Percentiles rank a stretch among this genome's conserved stretches.
These are phyloP conservation scores for Raffaelea arxii DNA, from an alignment of 2,329 filamentous ascomycete species.

Conservation along the genomic window DNA sequence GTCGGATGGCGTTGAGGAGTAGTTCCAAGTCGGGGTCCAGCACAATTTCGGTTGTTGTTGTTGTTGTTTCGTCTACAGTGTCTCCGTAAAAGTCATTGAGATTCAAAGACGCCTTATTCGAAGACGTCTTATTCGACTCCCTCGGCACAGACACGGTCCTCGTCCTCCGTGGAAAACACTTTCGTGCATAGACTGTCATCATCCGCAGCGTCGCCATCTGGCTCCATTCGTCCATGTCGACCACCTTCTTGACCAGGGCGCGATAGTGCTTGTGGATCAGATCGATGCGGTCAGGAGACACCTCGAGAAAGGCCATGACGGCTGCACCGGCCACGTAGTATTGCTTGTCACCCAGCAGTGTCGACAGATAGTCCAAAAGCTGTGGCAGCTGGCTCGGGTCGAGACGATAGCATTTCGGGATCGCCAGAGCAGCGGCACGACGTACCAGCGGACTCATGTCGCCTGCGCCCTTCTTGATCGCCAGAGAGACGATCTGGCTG, in stretches of 20 bases:
- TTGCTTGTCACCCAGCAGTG: slow-evolving; percentile 77
- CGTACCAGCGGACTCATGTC: slow-evolving; percentile 95
- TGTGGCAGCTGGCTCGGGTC: slow-evolving; percentile 81
- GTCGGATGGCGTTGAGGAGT: slow-evolving; percentile 67
- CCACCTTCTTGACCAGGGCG: slow-evolving; percentile 73
- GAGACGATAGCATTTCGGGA: slow-evolving; percentile 89
- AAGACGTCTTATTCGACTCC: neutral
- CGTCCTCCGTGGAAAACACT: slow-evolving; percentile 70
- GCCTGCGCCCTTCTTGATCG: slow-evolving; percentile 84
- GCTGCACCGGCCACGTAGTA: slow-evolving; percentile 96
- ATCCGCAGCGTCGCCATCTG: slow-evolving; percentile 76
- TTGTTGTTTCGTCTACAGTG: slow-evolving; percentile 27
- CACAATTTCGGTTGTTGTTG: slow-evolving; percentile 43
- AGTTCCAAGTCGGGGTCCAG: slow-evolving; percentile 77
- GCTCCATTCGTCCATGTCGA: slow-evolving; percentile 99
- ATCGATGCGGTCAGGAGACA: slow-evolving; percentile 81
- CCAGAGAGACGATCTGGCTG: slow-evolving; percentile 90
- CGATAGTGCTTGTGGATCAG: slow-evolving; percentile 88
- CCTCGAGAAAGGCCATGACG: slow-evolving; percentile 76
- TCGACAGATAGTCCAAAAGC: slow-evolving; percentile 70
- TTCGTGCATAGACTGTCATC: slow-evolving; percentile 75
- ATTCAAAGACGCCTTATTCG: slow-evolving; percentile 18
- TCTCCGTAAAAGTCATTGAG: slow-evolving; percentile 78
- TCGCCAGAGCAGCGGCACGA: slow-evolving; percentile 84
- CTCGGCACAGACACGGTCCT: slow-evolving; percentile 29